A percentile compares a stretch with the other conserved stretches of the same genome.
Conservation (phyloP, 331 rosid genomes). For the Saraca asoca region DNA sequence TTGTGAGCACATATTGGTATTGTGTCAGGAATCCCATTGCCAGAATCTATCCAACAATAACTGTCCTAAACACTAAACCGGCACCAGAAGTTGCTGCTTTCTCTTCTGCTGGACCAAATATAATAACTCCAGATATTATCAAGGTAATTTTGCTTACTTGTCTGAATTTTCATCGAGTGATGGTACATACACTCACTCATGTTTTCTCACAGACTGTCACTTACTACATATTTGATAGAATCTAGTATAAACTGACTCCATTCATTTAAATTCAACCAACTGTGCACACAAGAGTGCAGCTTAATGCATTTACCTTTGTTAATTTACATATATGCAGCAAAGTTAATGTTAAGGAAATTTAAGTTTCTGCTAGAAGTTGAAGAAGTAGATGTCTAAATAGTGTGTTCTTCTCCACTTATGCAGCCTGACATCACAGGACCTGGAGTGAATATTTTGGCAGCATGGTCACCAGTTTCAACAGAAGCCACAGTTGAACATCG, state of each 20-base stretch:
- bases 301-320: too few relatives aligned
- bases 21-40: conserved; percentile 57
- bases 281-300: too few relatives aligned
- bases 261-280: too few relatives aligned
- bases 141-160: conserved; percentile 45
- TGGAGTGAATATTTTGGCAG: conserved; percentile 70
- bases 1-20: conserved; percentile 4
- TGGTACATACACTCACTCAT: too few relatives aligned
- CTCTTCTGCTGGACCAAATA: conserved; percentile 74
- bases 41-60: conserved; percentile 49
- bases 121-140: conserved; percentile 63
- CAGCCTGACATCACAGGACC: conserved; percentile 74
- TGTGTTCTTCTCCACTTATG: conserved; percentile 31
- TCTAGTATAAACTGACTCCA: too few relatives aligned
- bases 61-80: conserved; percentile 51
- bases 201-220: too few relatives aligned
- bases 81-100: conserved; percentile 67
- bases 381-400: neutral
- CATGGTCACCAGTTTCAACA: conserved; percentile 67
- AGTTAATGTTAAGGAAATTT: conserved; percentile 7
- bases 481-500: conserved; percentile 45
- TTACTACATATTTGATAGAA: too few relatives aligned
- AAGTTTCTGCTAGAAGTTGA: neutral
- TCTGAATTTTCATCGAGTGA: neutral
- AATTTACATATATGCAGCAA: neutral